phyloP scores from a whole-genome alignment of 805 yeast genomes.

The Sugiyamaella chiloensis region DNA sequence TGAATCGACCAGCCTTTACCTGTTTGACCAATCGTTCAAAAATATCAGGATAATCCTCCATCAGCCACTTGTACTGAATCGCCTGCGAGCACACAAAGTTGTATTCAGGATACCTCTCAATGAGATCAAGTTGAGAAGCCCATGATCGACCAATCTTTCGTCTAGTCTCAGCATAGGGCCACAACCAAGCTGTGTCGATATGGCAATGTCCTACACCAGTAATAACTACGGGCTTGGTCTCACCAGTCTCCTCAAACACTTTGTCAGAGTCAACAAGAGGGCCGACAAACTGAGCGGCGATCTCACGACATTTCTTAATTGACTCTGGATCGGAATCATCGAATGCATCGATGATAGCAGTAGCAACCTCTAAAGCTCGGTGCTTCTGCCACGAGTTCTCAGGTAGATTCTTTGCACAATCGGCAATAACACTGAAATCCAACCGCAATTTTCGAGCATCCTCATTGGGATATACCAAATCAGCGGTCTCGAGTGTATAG shows the following conservation, averaged over 20 bases:
- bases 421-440: constrained; percentile 85
- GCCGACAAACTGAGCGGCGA: constrained; percentile 67
- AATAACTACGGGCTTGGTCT: constrained; percentile 42
- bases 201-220: constrained; percentile 92
- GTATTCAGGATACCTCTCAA: constrained; percentile 89
- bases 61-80: constrained; percentile 92
- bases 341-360: constrained; percentile 77
- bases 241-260: constrained; percentile 48
- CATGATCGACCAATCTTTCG: constrained; percentile 92
- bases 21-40: constrained; percentile 57
- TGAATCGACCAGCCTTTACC: constrained; percentile 67
- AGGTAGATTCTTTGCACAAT: constrained; percentile 84
- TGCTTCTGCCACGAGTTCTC: constrained; percentile 80
- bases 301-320: constrained; percentile 58
- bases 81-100: constrained; percentile 94
- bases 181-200: constrained; percentile 97
- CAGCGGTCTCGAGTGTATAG: constrained; percentile 66
- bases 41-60: constrained; percentile 80
- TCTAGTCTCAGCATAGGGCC: constrained; percentile 97
- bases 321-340: constrained; percentile 52
- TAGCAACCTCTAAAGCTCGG: constrained; percentile 76
- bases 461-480: constrained; percentile 73
- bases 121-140: constrained; percentile 84
- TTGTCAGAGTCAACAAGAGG: constrained; percentile 57
- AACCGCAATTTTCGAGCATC: constrained; percentile 71